A percentile compares a stretch with the other conserved stretches of the same genome.
These are phyloP conservation scores for Begonia loranthoides DNA, from an alignment of 306 rosid species.

Conservation along the genomic window DNA sequence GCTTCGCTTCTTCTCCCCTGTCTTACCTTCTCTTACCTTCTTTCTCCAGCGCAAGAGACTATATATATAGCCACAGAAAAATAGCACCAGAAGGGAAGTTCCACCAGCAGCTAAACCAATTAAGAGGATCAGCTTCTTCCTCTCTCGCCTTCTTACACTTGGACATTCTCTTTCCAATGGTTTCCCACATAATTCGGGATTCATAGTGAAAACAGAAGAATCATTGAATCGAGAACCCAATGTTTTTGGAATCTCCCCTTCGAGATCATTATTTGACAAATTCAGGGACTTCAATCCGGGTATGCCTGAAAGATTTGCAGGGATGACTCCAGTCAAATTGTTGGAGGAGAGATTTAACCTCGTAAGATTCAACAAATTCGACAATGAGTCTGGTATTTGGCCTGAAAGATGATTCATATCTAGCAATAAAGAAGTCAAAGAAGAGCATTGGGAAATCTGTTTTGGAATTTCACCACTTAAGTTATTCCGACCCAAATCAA, in stretches of 20 bases:
- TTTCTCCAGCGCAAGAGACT: constrained; percentile 70
- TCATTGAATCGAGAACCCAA: constrained; percentile 36
- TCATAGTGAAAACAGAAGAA: constrained; percentile 34
- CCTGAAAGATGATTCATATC: constrained; percentile 49
- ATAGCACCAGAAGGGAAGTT: constrained; percentile 35
- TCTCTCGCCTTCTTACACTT: constrained; percentile 30
- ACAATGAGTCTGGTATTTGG: constrained; percentile 42
- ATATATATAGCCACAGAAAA: constrained; percentile 57
- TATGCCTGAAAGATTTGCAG: constrained; percentile 20
- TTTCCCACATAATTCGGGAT: constrained; percentile 45
- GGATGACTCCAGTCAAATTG: constrained; percentile 43
- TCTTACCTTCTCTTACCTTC: constrained; percentile 50
- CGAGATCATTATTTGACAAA: constrained; percentile 46
- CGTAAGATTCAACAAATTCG: constrained; percentile 36
- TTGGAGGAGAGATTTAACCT: constrained; percentile 51
- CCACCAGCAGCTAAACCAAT: constrained; percentile 44
- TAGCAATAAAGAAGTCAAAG: constrained; percentile 36
- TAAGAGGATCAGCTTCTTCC: constrained; percentile 39
- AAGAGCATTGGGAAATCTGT: constrained; percentile 42
- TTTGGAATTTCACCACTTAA: constrained; percentile 56
- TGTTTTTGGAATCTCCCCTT: constrained; percentile 49
- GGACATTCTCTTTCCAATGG: constrained; percentile 53
- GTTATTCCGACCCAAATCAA: constrained; percentile 48
- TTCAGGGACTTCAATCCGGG: constrained; percentile 37
- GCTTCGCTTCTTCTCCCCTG: constrained; percentile 62